These are phyloP conservation scores for Pseudocercospora eumusae DNA, from an alignment of 2,329 filamentous ascomycete species.

Conservation along the genomic window DNA sequence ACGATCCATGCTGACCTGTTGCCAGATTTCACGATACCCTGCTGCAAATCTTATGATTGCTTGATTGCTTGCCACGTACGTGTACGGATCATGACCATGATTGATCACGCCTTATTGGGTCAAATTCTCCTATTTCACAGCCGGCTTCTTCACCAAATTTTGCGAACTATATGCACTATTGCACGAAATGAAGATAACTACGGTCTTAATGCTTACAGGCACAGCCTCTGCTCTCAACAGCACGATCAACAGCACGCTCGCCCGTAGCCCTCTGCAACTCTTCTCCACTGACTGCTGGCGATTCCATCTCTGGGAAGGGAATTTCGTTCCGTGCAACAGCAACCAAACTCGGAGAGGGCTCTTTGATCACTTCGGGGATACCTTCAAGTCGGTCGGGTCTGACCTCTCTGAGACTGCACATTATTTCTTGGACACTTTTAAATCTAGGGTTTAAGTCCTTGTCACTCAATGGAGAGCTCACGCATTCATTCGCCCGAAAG, in stretches of 20 bases:
- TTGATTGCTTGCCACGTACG: background rate
- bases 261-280: background rate
- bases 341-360: background rate
- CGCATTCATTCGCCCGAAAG: no score
- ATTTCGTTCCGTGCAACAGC: background rate
- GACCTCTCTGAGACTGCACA: no score
- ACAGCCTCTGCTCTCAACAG: background rate
- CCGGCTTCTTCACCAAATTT: background rate
- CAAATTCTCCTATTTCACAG: background rate
- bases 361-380: background rate
- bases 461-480: no score
- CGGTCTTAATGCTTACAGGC: background rate
- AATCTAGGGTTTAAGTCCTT: no score
- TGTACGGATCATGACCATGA: background rate
- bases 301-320: background rate
- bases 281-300: background rate
- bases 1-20: background rate
- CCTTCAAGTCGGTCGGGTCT: background rate
- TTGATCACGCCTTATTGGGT: background rate
- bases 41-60: background rate
- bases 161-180: background rate
- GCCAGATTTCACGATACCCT: conserved; percentile 7
- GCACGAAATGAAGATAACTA: background rate
- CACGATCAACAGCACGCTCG: background rate
- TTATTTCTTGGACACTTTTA: no score